Evolutionary conservation across 495 filamentous ascomycete genomes (phyloP).

Genomic region (Penicillium manginii): DNA sequence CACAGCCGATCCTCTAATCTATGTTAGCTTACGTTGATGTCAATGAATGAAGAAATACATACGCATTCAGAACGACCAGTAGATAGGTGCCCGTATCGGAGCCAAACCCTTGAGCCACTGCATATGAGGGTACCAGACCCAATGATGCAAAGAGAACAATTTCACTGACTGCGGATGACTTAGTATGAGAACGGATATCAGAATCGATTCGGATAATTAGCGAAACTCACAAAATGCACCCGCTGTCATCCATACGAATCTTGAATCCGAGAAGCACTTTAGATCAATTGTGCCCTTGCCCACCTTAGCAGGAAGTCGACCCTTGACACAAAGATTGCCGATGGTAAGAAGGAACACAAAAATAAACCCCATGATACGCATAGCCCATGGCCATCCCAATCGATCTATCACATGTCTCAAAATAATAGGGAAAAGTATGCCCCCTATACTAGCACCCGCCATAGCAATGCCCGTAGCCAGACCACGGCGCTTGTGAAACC

Average conservation of each 20-base stretch:
- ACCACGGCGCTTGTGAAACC: slow-evolving; percentile 33
- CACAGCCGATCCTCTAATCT: slow-evolving; percentile 33
- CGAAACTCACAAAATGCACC: slow-evolving; percentile 32
- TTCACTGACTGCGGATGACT: slow-evolving; percentile 34
- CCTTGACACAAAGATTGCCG: slow-evolving; percentile 43
- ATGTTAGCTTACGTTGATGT: neutral
- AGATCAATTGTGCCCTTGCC: slow-evolving; percentile 50
- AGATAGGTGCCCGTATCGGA: slow-evolving; percentile 28
- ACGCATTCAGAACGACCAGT: slow-evolving; percentile 34
- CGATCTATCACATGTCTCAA: slow-evolving; percentile 50
- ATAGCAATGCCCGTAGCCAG: slow-evolving; percentile 36
- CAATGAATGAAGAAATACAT: slow-evolving; percentile 2
- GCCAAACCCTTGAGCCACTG: slow-evolving; percentile 33
- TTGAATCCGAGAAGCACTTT: slow-evolving; percentile 53
- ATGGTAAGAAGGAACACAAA: slow-evolving; percentile 50
- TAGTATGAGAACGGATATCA: neutral
- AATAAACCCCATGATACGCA: slow-evolving; percentile 59
- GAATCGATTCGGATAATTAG: slow-evolving; percentile 31
- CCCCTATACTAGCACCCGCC: slow-evolving; percentile 46
- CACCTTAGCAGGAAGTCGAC: slow-evolving; percentile 25
- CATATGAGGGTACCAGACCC: slow-evolving; percentile 50
- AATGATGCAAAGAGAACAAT: slow-evolving; percentile 50
- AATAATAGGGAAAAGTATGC: slow-evolving; percentile 61
- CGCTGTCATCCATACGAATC: slow-evolving; percentile 31
- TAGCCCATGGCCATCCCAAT: slow-evolving; percentile 60